Base-by-base conservation (phyloP, 371 early-diverging fungal genomes). In the Mortierella sp. region DNA sequence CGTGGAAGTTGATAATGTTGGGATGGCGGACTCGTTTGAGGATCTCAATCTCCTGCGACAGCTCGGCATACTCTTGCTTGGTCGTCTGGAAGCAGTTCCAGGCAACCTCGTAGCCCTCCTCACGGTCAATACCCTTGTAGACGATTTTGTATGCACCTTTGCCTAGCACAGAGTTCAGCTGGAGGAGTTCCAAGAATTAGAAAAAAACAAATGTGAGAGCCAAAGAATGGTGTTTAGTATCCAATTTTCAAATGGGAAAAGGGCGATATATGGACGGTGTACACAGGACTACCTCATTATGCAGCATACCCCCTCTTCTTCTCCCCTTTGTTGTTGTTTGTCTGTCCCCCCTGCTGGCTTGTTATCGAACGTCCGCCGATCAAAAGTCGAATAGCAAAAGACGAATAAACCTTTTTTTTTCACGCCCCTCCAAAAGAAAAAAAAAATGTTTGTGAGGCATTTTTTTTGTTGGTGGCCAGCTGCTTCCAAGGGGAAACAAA, bases 71-170 rank as follows among this genome's bases (percentile, higher is more conserved):
- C 76, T 94, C 94, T 52, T 93, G 92, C 75, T 90, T 92, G 52
- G 94, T 94, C 45, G 91, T 92, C 92, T 90, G 92, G 80, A 93
- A 90, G 38, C 91, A 91, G 88, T 97, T 97, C 97, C 98, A 98
- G 24, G 98, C 98, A 10, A 98, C 97, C 87, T 97, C 98, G 48
- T 95, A 94, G 45, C 98, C 98, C 86, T 97, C 97, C 72, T 97
- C 97, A 34, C 93, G 92, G 88, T 98, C 98, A 80, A 97, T 94
- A 16, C 96, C 97, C 87, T 97, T 97, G 89, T 93, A 97, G 0
- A 98, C 98, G 48, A 95, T 93, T 88, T 98, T 98, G 90, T 95
- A 97, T 6, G 97, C 96, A 16, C 98, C 93, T 78, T 92, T 92
- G 42, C 93, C 94, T 50, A 94, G 84, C 24, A 93, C 76, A 19